These are phyloP conservation scores for Endothia cerciana DNA, from an alignment of 2,329 filamentous ascomycete genomes.

Conservation along the genomic window DNA sequence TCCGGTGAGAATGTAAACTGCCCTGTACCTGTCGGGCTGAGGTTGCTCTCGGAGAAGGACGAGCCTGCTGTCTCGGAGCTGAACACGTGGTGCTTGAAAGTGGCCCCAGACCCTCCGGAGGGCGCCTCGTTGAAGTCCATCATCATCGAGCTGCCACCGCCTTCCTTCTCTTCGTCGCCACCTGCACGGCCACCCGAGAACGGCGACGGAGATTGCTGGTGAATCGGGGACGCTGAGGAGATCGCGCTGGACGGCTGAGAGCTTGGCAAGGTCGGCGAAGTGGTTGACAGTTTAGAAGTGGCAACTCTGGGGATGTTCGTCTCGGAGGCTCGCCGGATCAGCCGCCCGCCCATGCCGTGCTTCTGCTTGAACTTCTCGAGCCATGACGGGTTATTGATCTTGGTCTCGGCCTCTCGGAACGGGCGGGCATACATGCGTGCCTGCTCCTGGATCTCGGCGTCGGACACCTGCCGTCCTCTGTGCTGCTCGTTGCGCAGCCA, in stretches of 20 bases:
- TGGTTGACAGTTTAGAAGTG: slow-evolving; percentile 51
- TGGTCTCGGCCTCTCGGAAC: slow-evolving; percentile 70
- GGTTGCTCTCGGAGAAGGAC: slow-evolving; percentile 71
- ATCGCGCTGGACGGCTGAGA: slow-evolving; percentile 67
- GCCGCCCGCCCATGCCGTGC: slow-evolving; percentile 61
- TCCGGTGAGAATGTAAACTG: slow-evolving; percentile 79
- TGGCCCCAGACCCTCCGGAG: slow-evolving; percentile 46
- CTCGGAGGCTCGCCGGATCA: slow-evolving; percentile 63
- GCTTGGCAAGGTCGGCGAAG: slow-evolving; percentile 57
- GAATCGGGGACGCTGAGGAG: slow-evolving; percentile 74
- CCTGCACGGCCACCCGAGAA: slow-evolving; percentile 50
- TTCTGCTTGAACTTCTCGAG: slow-evolving; percentile 96
- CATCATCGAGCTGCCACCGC: slow-evolving; percentile 31
- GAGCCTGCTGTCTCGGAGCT: slow-evolving; percentile 62
- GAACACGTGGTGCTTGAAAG: slow-evolving; percentile 67
- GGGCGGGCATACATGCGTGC: slow-evolving; percentile 79
- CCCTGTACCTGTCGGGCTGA: slow-evolving; percentile 74
- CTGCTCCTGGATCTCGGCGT: slow-evolving; percentile 84
- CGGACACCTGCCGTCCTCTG: slow-evolving; percentile 73
- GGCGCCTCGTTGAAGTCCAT: slow-evolving; percentile 53
- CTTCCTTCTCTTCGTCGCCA: slow-evolving; percentile 69
- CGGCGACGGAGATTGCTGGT: slow-evolving; percentile 69
- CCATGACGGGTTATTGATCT: slow-evolving; percentile 76
- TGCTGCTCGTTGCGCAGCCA: slow-evolving; percentile 84
- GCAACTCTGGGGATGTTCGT: slow-evolving; percentile 73